A percentile compares a stretch with the other conserved stretches of the same genome.
These are phyloP conservation scores for Hypholoma fasciculare DNA, from an alignment of 768 basidiomycete genomes.

Conservation along the genomic window DNA sequence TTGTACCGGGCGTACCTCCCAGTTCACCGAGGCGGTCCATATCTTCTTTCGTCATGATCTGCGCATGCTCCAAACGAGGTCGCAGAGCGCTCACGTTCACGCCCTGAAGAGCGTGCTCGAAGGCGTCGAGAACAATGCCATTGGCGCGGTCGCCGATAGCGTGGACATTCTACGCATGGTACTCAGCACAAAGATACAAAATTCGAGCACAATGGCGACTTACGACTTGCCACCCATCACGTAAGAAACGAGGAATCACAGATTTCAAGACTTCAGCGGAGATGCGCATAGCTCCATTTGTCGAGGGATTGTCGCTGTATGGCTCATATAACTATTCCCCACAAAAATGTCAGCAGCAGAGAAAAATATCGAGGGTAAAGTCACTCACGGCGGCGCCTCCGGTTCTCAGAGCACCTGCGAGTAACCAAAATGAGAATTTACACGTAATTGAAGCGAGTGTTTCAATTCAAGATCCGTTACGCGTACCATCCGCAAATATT, in stretches of 20 bases:
- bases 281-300: constrained; percentile 78
- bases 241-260: constrained; percentile 67
- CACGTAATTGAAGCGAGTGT: not conserved
- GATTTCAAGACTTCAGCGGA: constrained; percentile 57
- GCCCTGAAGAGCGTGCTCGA: constrained; percentile 67
- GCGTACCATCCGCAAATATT: constrained; percentile 68
- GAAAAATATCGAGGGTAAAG: not conserved
- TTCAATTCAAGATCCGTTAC: not conserved
- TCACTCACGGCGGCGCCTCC: constrained; percentile 82
- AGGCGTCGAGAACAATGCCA: constrained; percentile 76
- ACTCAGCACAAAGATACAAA: not conserved
- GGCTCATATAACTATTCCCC: constrained; percentile 67
- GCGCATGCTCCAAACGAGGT: constrained; percentile 88
- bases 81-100: constrained; percentile 66
- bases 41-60: constrained; percentile 75
- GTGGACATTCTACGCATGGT: constrained; percentile 67
- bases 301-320: constrained; percentile 75
- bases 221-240: constrained; percentile 90
- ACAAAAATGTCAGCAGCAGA: not conserved
- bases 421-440: not conserved
- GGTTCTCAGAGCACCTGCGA: constrained; percentile 77
- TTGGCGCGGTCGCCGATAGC: constrained; percentile 90
- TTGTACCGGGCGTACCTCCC: constrained; percentile 54
- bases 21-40: constrained; percentile 75
- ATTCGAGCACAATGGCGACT: constrained; percentile 28